A percentile compares a stretch with the other conserved stretches of the same genome.
These are phyloP conservation scores for Penicillium sp. DNA, from an alignment of 2,329 filamentous ascomycete species.

Conservation along the genomic window DNA sequence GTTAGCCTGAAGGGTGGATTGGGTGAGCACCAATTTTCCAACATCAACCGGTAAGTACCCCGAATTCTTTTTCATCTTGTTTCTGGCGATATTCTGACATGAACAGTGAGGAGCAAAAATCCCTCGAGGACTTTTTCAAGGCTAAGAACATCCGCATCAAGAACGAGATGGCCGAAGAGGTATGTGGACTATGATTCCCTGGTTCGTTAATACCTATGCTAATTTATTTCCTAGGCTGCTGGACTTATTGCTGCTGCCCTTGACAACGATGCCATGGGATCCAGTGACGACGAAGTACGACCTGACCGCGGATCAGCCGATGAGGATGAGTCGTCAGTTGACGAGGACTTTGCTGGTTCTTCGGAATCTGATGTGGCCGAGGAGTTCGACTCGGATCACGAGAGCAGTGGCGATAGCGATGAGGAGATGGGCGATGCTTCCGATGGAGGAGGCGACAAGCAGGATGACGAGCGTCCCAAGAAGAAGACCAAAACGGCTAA, in stretches of 20 bases:
- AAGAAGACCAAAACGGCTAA: slow-evolving; percentile 60
- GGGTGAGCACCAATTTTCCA: slow-evolving; percentile 93
- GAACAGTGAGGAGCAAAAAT: slow-evolving; percentile 80
- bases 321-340: slow-evolving; percentile 91
- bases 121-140: slow-evolving; percentile 96
- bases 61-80: background rate
- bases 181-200: slow-evolving; percentile 49
- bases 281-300: slow-evolving; percentile 74
- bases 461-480: slow-evolving; percentile 59
- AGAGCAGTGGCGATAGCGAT: slow-evolving; percentile 73
- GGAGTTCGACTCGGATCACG: slow-evolving; percentile 89
- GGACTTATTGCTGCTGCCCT: slow-evolving; percentile 74
- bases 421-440: slow-evolving; percentile 57
- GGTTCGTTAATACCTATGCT: slow-evolving; percentile 15
- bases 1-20: slow-evolving; percentile 84
- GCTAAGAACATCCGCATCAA: slow-evolving; percentile 92
- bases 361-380: slow-evolving; percentile 95
- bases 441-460: slow-evolving; percentile 35
- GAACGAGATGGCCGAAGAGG: slow-evolving; percentile 98
- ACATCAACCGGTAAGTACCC: slow-evolving; percentile 76
- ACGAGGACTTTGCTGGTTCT: slow-evolving; percentile 93
- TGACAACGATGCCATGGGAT: slow-evolving; percentile 76
- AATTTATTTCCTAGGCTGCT: slow-evolving; percentile 46
- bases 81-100: slow-evolving; percentile 21
- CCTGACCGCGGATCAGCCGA: slow-evolving; percentile 87